These are phyloP conservation scores for Pythium utonaiense DNA, from an alignment of 352 stramenopile species.

Conservation along the genomic window DNA sequence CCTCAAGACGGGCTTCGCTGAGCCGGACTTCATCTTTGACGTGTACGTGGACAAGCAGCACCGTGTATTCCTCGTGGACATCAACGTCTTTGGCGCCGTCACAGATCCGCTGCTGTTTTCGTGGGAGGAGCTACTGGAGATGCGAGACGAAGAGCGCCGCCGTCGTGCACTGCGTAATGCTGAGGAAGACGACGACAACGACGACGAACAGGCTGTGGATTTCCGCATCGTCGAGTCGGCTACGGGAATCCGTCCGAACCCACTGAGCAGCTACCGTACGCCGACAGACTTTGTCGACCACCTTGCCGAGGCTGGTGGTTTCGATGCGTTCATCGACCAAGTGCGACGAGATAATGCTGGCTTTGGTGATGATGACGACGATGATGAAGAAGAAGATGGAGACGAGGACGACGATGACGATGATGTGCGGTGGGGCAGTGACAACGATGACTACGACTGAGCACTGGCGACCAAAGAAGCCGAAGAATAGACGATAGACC, in stretches of 20 bases:
- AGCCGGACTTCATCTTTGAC: constrained; percentile 89
- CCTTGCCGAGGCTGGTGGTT: constrained; percentile 58
- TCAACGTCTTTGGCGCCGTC: constrained; percentile 92
- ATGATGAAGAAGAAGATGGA: constrained; percentile 12
- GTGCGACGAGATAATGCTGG: constrained; percentile 70
- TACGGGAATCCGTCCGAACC: constrained; percentile 57
- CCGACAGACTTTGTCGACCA: constrained; percentile 85
- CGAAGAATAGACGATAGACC: background rate
- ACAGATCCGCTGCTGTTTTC: constrained; percentile 93
- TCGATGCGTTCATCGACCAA: constrained; percentile 81
- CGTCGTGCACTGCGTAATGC: constrained; percentile 5
- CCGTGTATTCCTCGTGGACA: constrained; percentile 91
- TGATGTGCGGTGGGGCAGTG: constrained; percentile 27
- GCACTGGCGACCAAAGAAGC: background rate
- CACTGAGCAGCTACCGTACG: constrained; percentile 73
- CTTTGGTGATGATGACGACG: constrained; percentile 26
- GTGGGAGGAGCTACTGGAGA: constrained; percentile 81
- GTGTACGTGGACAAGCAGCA: constrained; percentile 93
- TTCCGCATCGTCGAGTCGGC: constrained; percentile 78
- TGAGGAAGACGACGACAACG: constrained; percentile 4
- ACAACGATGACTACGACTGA: constrained; percentile 32
- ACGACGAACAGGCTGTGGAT: constrained; percentile 50
- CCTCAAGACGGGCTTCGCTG: constrained; percentile 43
- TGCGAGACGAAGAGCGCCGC: constrained; percentile 22
- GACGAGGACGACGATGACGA: constrained; percentile 26